A percentile compares a stretch with the other conserved stretches of the same genome.
Evolutionary conservation across 1,139 yeast genomes (phyloP).

Genomic region (Lodderomyces metapsilosis): DNA sequence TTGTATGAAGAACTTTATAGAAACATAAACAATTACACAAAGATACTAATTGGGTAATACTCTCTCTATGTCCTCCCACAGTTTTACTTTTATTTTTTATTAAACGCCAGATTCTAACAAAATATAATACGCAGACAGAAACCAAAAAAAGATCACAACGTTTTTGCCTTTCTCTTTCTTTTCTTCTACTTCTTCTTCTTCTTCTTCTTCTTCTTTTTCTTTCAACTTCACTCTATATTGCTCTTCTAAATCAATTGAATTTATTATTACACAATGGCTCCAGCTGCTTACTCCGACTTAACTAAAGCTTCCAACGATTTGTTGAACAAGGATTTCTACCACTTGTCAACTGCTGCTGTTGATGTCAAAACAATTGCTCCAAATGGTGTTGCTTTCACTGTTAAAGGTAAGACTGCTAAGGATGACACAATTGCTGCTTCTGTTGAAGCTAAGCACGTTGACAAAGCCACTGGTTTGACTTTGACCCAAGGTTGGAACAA

Average conservation of each 20-base stretch:
- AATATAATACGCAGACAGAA: too few species aligned
- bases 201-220: not conserved
- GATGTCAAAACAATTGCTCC: conserved; percentile 94
- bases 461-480: conserved; percentile 90
- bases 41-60: not conserved
- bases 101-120: not conserved
- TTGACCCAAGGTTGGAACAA: conserved; percentile 98
- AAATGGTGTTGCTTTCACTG: conserved; percentile 93
- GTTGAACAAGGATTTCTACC: conserved; percentile 90
- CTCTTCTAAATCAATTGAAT: conserved; percentile 4
- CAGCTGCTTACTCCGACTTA: conserved; percentile 85
- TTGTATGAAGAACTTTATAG: not conserved
- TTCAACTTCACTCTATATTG: not conserved
- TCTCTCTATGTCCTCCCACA: not conserved
- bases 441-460: conserved; percentile 89
- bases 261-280: conserved; percentile 35
- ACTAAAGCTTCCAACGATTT: conserved; percentile 89
- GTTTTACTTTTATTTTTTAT: not conserved
- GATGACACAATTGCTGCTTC: conserved; percentile 85
- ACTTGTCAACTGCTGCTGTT: conserved; percentile 79
- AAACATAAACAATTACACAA: not conserved
- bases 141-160: too few species aligned
- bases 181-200: conserved; percentile 2
- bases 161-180: conserved; percentile 2
- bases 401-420: conserved; percentile 87